phyloP scores from a whole-genome alignment of 768 basidiomycete species.

The Pulveroboletus frians region DNA sequence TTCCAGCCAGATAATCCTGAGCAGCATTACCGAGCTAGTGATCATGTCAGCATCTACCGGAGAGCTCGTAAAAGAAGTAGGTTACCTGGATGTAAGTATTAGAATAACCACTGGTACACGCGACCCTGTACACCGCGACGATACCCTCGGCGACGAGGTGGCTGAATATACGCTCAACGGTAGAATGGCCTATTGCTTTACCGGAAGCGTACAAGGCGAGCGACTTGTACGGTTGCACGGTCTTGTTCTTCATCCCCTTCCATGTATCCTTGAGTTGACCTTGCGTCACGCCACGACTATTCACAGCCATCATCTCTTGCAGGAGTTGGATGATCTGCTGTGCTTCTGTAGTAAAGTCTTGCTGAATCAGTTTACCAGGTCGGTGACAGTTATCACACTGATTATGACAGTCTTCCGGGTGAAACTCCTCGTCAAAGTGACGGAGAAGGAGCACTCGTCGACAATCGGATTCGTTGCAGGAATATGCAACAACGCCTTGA shows the following conservation, averaged over 20 bases:
- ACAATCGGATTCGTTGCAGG: constrained; percentile 76
- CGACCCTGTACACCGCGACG: constrained; percentile 43
- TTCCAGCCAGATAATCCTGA: constrained; percentile 17
- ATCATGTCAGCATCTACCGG: neutral
- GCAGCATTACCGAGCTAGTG: constrained; percentile 18
- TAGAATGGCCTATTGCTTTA: constrained; percentile 42
- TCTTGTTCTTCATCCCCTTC: constrained; percentile 51
- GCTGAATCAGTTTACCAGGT: constrained; percentile 37
- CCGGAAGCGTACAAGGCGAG: constrained; percentile 53
- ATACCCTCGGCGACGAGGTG: constrained; percentile 48
- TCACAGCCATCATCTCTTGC: constrained; percentile 36
- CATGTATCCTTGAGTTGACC: constrained; percentile 57
- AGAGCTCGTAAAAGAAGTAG: neutral
- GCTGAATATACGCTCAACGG: constrained; percentile 63
- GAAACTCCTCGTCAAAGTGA: constrained; percentile 85
- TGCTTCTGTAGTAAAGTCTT: constrained; percentile 62
- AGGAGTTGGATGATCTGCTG: constrained; percentile 55
- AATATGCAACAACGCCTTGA: constrained; percentile 71
- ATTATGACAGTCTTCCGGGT: constrained; percentile 54
- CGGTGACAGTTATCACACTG: constrained; percentile 83
- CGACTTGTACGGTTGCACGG: constrained; percentile 42
- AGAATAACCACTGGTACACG: constrained; percentile 45
- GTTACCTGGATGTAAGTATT: constrained; percentile 50
- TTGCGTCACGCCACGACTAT: constrained; percentile 52
- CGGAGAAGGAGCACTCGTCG: constrained; percentile 81